These are phyloP conservation scores for Colletotrichum eleusines DNA, from an alignment of 2,329 filamentous ascomycete genomes.

Conservation along the genomic window DNA sequence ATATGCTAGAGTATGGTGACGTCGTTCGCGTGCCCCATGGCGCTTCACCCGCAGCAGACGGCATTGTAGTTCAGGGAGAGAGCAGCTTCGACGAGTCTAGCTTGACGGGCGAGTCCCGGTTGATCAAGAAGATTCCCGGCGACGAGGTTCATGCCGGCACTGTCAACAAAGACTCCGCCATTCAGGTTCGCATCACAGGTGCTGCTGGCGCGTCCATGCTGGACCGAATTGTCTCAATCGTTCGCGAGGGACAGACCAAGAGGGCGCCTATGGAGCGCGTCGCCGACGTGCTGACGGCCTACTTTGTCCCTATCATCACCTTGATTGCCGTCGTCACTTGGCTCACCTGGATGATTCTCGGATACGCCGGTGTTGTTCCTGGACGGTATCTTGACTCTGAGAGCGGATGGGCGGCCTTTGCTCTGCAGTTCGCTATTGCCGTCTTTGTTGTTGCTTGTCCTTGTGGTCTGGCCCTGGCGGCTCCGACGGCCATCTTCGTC, in stretches of 20 bases:
- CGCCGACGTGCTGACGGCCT: constrained; percentile 78
- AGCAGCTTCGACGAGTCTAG: constrained; percentile 90
- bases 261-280: constrained; percentile 81
- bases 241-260: constrained; percentile 81
- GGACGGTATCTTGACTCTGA: constrained; percentile 65
- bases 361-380: constrained; percentile 69
- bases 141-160: constrained; percentile 80
- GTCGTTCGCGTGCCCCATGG: constrained; percentile 82
- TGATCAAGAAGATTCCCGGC: constrained; percentile 71
- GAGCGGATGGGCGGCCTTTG: constrained; percentile 79
- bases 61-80: constrained; percentile 71
- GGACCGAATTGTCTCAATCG: constrained; percentile 81
- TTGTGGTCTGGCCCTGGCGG: constrained; percentile 86
- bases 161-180: constrained; percentile 75
- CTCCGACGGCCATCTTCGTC: constrained; percentile 87
- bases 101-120: constrained; percentile 82
- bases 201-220: constrained; percentile 79
- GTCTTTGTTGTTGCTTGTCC: constrained; percentile 91
- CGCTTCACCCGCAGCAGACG: constrained; percentile 87
- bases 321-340: constrained; percentile 78
- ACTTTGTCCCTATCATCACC: constrained; percentile 81
- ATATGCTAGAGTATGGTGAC: constrained; percentile 81
- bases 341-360: constrained; percentile 77
- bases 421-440: constrained; percentile 84
- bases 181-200: constrained; percentile 74